Evolutionary conservation across 768 basidiomycete genomes (phyloP).

Genomic region (Auriscalpium orientale): DNA sequence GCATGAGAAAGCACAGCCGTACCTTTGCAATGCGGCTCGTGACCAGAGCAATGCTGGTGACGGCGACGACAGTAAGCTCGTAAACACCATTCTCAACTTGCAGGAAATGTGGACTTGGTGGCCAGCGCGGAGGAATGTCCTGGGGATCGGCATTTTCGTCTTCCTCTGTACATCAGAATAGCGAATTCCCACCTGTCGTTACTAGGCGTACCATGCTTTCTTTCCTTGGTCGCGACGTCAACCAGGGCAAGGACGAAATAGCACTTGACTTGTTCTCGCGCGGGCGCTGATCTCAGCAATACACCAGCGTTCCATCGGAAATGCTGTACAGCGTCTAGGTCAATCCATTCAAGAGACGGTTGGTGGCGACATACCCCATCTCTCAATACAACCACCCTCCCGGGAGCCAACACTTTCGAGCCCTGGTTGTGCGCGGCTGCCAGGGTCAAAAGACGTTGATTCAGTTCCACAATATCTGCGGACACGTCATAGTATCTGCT

Average conservation of each 20-base stretch:
- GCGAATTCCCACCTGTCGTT: not conserved
- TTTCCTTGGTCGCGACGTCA: conserved; percentile 48
- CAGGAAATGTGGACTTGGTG: conserved; percentile 43
- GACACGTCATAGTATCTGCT: conserved; percentile 69
- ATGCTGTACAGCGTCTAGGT: conserved; percentile 42
- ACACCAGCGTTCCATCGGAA: conserved; percentile 65
- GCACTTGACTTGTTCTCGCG: conserved; percentile 40
- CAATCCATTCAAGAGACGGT: no score
- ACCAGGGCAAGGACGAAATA: conserved; percentile 74
- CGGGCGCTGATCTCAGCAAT: conserved; percentile 55
- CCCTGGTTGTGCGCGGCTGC: conserved; percentile 57
- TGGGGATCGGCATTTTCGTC: conserved; percentile 53
- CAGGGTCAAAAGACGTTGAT: conserved; percentile 54
- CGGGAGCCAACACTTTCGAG: conserved; percentile 56
- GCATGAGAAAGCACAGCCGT: conserved; percentile 1
- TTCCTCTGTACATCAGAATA: conserved; percentile 19
- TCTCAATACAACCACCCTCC: conserved; percentile 77
- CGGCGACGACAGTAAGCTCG: conserved; percentile 55
- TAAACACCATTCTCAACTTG: conserved; percentile 49
- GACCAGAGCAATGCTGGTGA: conserved; percentile 71
- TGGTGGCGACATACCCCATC: conserved; percentile 52
- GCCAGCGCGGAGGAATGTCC: conserved; percentile 72
- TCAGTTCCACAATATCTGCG: conserved; percentile 50
- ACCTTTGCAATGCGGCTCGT: conserved; percentile 71
- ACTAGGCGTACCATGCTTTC: conserved; percentile 49